Conservation (phyloP, 257 asterid species). For the Thymus quinquecostatus region DNA sequence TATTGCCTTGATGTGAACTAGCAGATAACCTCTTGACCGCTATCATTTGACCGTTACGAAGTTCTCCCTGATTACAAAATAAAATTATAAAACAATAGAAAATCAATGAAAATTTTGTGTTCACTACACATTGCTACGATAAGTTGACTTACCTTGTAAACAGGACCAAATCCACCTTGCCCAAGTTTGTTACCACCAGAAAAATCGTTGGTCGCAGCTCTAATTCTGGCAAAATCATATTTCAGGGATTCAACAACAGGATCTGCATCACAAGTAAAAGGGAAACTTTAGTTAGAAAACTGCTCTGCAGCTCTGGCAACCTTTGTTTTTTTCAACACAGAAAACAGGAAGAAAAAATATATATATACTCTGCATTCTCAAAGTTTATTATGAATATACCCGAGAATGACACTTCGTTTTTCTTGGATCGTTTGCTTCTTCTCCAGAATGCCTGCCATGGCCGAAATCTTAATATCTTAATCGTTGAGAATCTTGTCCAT, state of each 20-base stretch:
- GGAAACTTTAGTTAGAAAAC: neutral
- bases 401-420: neutral
- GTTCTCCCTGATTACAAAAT: constrained; percentile 1
- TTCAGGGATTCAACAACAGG: neutral
- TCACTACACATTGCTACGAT: neutral
- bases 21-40: constrained; percentile 23
- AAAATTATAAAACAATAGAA: neutral
- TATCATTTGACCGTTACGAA: constrained; percentile 17
- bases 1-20: constrained; percentile 11
- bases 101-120: neutral
- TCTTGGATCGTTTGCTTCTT: constrained; percentile 24
- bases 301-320: neutral
- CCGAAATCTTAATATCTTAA: constrained; percentile 24
- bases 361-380: neutral
- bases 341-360: neutral
- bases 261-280: constrained; percentile 10
- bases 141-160: constrained; percentile 8
- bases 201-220: constrained; percentile 26
- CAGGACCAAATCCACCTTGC: constrained; percentile 24
- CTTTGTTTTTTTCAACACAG: no score
- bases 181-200: constrained; percentile 12
- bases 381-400: constrained; percentile 4
- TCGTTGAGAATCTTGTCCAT: constrained; percentile 17
- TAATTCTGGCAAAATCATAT: constrained; percentile 15
- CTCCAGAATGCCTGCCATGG: constrained; percentile 27